A percentile compares a stretch with the other conserved stretches of the same genome.
Evolutionary conservation across 176 grass and related monocot species (phyloP).

Genomic region (Oryza coarctata): DNA sequence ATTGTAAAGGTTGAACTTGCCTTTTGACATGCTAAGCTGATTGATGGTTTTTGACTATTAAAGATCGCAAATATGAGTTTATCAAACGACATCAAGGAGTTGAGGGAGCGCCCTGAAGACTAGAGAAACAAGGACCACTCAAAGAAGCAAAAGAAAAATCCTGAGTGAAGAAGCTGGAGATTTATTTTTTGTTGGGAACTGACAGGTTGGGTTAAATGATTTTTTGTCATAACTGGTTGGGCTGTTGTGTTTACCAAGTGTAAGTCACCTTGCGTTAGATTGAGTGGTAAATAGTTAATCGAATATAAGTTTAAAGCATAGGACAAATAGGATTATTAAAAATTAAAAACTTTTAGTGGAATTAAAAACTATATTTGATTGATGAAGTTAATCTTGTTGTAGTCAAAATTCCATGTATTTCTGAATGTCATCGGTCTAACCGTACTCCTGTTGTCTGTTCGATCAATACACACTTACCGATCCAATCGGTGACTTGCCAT

Average conservation of each 20-base stretch:
- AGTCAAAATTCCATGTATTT: too few species aligned
- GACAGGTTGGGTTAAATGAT: background rate
- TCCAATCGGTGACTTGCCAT: too few species aligned
- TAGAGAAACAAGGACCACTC: conserved; percentile 68
- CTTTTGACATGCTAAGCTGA: conserved; percentile 14
- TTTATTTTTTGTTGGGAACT: background rate
- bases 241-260: background rate
- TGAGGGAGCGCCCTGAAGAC: conserved; percentile 77
- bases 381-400: too few species aligned
- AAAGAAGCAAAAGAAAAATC: conserved; percentile 76
- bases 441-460: too few species aligned
- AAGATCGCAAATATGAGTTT: conserved; percentile 66
- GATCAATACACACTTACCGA: too few species aligned
- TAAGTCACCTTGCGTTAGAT: conserved; percentile 18
- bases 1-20: background rate
- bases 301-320: too few species aligned
- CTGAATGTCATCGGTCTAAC: too few species aligned
- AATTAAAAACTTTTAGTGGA: too few species aligned
- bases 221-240: background rate
- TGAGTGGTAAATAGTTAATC: conserved; percentile 31
- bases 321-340: too few species aligned
- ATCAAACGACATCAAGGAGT: conserved; percentile 58
- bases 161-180: conserved; percentile 28
- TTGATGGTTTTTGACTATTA: conserved; percentile 9
- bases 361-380: too few species aligned